A percentile compares a stretch with the other conserved stretches of the same genome.
phyloP scores from a whole-genome alignment of 805 yeast genomes.

The Metschnikowia peoriensis region DNA sequence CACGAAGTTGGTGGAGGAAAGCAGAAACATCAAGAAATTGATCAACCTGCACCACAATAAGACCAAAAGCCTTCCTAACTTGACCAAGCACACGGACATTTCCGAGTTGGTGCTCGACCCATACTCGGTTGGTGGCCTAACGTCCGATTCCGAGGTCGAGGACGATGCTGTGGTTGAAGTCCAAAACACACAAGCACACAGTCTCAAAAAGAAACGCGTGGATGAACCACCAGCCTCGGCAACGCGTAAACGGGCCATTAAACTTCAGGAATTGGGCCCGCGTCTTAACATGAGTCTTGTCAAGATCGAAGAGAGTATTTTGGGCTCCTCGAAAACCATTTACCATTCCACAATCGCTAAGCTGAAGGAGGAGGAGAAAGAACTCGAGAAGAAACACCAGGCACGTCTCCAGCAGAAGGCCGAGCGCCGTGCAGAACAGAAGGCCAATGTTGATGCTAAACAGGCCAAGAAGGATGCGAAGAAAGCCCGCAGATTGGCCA shows the following conservation, averaged over 20 bases:
- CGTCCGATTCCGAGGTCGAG: slow-evolving; percentile 92
- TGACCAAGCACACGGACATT: slow-evolving; percentile 67
- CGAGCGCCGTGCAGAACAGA: slow-evolving; percentile 73
- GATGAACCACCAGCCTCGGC: slow-evolving; percentile 20
- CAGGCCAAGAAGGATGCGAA: slow-evolving; percentile 70
- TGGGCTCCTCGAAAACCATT: slow-evolving; percentile 83
- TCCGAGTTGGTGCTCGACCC: slow-evolving; percentile 83
- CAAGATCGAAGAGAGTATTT: slow-evolving; percentile 85
- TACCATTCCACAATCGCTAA: slow-evolving; percentile 75
- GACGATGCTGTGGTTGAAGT: slow-evolving; percentile 82
- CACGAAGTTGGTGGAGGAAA: slow-evolving; percentile 79
- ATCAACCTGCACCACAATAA: slow-evolving; percentile 59
- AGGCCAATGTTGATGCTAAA: slow-evolving; percentile 73
- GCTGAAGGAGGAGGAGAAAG: slow-evolving; percentile 55
- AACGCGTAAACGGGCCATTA: slow-evolving; percentile 75
- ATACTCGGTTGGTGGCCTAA: slow-evolving; percentile 73
- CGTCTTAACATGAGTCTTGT: slow-evolving; percentile 70
- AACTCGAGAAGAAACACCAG: slow-evolving; percentile 66
- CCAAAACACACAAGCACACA: slow-evolving; percentile 22
- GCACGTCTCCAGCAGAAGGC: slow-evolving; percentile 60
- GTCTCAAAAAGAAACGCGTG: slow-evolving; percentile 17
- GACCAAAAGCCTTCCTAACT: slow-evolving; percentile 66
- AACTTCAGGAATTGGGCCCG: slow-evolving; percentile 91
- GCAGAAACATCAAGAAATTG: slow-evolving; percentile 68
- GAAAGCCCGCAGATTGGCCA: slow-evolving; percentile 62